A percentile compares a stretch with the other conserved stretches of the same genome.
phyloP scores from a whole-genome alignment of 352 stramenopile genomes.

The Phytophthora pinifolia region DNA sequence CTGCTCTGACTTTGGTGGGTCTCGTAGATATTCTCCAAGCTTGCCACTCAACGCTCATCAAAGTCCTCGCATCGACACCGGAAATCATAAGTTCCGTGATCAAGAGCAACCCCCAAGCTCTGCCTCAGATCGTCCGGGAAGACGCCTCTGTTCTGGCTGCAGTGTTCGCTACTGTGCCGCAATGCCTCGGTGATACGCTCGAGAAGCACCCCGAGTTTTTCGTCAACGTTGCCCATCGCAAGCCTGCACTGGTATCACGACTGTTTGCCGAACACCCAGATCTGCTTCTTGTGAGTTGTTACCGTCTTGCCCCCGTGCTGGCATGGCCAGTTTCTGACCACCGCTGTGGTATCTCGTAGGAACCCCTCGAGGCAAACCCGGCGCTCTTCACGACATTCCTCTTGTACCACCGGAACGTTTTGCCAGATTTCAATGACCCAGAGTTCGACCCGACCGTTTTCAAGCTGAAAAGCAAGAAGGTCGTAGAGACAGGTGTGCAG shows the following conservation, averaged over 20 bases:
- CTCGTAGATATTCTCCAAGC: slow-evolving; percentile 44
- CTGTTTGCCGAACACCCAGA: slow-evolving; percentile 72
- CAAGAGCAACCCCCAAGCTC: slow-evolving; percentile 47
- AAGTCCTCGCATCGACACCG: slow-evolving; percentile 43
- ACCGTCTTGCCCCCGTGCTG: neutral
- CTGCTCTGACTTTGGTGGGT: neutral
- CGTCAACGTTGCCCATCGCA: slow-evolving; percentile 67
- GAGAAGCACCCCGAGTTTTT: slow-evolving; percentile 69
- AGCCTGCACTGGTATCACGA: slow-evolving; percentile 52
- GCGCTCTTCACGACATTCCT: slow-evolving; percentile 73
- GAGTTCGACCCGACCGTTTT: slow-evolving; percentile 54
- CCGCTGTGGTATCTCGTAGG: slow-evolving; percentile 26
- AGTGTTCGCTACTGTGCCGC: slow-evolving; percentile 54
- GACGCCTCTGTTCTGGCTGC: slow-evolving; percentile 46
- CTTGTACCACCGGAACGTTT: slow-evolving; percentile 50
- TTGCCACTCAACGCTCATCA: slow-evolving; percentile 40
- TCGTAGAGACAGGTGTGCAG: slow-evolving; percentile 35
- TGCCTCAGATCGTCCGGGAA: slow-evolving; percentile 52
- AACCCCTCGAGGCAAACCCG: slow-evolving; percentile 69
- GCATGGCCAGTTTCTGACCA: neutral
- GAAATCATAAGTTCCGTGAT: slow-evolving; percentile 51
- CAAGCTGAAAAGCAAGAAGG: slow-evolving; percentile 53
- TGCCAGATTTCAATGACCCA: slow-evolving; percentile 60
- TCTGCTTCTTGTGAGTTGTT: slow-evolving; percentile 51
- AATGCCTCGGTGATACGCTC: slow-evolving; percentile 58